A percentile compares a stretch with the other conserved stretches of the same genome.
Evolutionary conservation across 2,329 filamentous ascomycete genomes (phyloP).

Genomic region (Pseudogymnoascus sp.): DNA sequence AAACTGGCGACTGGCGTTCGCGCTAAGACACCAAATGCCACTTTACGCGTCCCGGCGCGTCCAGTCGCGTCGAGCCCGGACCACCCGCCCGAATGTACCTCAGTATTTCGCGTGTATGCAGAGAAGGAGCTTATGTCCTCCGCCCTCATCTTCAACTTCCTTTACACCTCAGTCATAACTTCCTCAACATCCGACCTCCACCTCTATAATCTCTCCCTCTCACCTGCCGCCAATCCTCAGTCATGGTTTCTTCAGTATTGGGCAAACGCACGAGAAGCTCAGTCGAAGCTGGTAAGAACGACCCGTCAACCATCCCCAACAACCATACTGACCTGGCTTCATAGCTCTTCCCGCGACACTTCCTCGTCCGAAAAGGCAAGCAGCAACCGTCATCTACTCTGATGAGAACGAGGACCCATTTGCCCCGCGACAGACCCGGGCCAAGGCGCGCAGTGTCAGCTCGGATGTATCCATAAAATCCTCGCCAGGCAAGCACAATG

Average conservation of each 20-base stretch:
- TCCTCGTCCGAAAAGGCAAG: constrained; percentile 37
- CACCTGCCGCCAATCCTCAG: neutral
- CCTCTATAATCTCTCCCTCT: constrained; percentile 11
- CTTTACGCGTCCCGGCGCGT: constrained; percentile 8
- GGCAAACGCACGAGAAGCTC: constrained; percentile 39
- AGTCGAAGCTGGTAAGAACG: constrained; percentile 29
- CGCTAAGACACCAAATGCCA: constrained; percentile 1
- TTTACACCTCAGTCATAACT: neutral
- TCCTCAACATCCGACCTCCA: constrained; percentile 3
- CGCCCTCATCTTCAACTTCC: constrained; percentile 1
- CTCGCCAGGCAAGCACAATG: constrained; percentile 39
- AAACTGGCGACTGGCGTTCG: neutral
- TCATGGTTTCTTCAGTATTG: constrained; percentile 31
- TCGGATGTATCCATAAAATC: constrained; percentile 23
- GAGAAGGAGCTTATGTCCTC: neutral
- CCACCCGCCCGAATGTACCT: neutral
- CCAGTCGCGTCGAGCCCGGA: neutral
- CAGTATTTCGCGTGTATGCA: neutral
- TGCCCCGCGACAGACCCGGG: constrained; percentile 27
- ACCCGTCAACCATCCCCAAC: constrained; percentile 18
- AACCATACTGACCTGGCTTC: constrained; percentile 15
- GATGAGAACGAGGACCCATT: constrained; percentile 62
- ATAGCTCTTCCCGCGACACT: constrained; percentile 22
- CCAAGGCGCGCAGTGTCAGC: constrained; percentile 30
- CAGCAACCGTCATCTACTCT: constrained; percentile 37